Percentiles rank a stretch among this genome's conserved stretches.
These are phyloP conservation scores for Termitomyces sp. DNA, from an alignment of 768 basidiomycete genomes.

Conservation along the genomic window DNA sequence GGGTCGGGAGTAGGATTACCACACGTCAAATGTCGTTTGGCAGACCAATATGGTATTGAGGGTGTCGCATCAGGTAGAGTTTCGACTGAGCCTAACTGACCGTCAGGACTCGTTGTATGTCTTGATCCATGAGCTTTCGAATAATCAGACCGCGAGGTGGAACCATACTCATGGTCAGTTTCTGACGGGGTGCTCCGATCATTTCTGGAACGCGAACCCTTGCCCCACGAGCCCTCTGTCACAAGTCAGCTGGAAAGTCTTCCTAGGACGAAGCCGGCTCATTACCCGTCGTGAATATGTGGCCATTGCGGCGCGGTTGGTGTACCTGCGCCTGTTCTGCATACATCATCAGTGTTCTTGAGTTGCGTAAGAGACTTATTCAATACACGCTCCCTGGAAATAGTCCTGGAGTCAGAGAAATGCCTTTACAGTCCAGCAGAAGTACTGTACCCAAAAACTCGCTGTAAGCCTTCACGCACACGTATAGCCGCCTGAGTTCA, in stretches of 20 bases:
- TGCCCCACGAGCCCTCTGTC: conserved; percentile 30
- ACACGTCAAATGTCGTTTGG: conserved; percentile 86
- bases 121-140: conserved; percentile 30
- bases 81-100: conserved; percentile 38
- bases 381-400: conserved; percentile 1
- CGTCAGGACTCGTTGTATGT: conserved; percentile 27
- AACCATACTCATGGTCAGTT: conserved; percentile 46
- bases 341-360: conserved; percentile 6
- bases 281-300: conserved; percentile 21
- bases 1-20: conserved; percentile 78
- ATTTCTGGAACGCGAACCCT: conserved; percentile 16
- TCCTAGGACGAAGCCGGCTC: neutral
- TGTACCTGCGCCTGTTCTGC: conserved; percentile 11
- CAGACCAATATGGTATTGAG: conserved; percentile 77
- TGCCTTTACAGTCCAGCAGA: neutral
- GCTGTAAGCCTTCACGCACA: neutral
- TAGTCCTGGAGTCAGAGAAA: neutral
- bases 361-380: neutral
- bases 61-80: conserved; percentile 46
- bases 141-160: conserved; percentile 40
- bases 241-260: neutral
- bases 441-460: neutral
- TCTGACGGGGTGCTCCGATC: conserved; percentile 43
- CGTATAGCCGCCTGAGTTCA: neutral
- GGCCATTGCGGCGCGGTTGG: conserved; percentile 16